These are phyloP conservation scores for Bonia amplexicaulis DNA, from an alignment of 176 grass and related monocot genomes.

Conservation along the genomic window DNA sequence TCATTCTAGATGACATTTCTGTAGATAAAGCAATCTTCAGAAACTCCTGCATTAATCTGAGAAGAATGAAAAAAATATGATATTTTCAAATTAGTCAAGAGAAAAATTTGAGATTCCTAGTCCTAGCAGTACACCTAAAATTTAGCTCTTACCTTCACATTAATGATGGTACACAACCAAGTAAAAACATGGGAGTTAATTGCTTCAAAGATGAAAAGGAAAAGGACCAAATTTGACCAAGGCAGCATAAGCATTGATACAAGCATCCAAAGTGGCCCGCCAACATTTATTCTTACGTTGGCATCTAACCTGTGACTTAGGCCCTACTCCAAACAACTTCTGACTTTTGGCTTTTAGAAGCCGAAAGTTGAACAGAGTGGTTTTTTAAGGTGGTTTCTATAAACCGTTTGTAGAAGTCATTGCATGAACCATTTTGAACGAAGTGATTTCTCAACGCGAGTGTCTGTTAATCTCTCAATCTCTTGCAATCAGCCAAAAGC, in stretches of 20 bases:
- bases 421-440: no score
- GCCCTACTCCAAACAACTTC: no score
- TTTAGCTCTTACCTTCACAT: constrained; percentile 10
- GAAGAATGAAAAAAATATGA: neutral
- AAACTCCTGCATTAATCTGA: neutral
- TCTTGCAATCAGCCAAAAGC: no score
- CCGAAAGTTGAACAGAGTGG: no score
- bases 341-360: no score
- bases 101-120: neutral
- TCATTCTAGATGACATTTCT: neutral
- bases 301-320: neutral
- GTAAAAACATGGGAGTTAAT: neutral
- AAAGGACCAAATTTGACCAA: neutral
- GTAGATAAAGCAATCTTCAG: neutral
- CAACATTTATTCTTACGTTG: neutral
- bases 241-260: neutral
- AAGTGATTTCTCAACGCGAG: no score
- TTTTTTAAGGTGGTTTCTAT: no score
- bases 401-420: no score
- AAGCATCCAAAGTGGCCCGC: neutral
- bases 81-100: neutral
- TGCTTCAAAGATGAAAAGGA: neutral
- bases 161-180: neutral
- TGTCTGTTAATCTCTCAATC: no score
- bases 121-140: neutral